Evolutionary conservation across 2,329 filamentous ascomycete genomes (phyloP).

Genomic region (Cytospora piceae): DNA sequence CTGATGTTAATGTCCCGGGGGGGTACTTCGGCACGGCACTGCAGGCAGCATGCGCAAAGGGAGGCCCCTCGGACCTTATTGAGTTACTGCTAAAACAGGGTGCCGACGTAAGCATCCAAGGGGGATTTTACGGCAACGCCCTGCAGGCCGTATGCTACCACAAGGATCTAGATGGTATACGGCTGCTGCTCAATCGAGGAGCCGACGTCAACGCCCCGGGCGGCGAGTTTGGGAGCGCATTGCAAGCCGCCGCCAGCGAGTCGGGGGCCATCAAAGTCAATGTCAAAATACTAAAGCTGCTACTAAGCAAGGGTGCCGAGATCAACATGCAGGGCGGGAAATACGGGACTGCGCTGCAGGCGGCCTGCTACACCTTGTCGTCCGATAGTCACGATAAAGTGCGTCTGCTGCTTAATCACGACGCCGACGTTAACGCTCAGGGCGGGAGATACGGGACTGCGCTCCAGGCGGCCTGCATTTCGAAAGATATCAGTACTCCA

Average conservation of each 20-base stretch:
- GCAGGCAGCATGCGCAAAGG: too few species aligned
- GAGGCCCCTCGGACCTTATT: too few species aligned
- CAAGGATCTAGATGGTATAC: too few species aligned
- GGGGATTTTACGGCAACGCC: too few species aligned
- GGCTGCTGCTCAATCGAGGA: background rate
- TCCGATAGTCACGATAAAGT: background rate
- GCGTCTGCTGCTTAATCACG: background rate
- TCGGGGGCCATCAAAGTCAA: too few species aligned
- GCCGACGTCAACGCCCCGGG: background rate
- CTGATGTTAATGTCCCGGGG: background rate
- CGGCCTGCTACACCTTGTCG: background rate
- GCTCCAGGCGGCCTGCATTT: background rate
- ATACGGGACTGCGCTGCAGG: background rate
- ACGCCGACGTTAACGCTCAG: background rate
- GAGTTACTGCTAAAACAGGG: too few species aligned
- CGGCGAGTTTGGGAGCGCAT: background rate
- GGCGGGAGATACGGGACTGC: background rate
- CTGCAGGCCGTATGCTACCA: too few species aligned
- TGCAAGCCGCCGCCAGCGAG: background rate
- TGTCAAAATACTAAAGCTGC: background rate
- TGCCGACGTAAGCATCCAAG: too few species aligned
- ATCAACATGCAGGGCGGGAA: background rate
- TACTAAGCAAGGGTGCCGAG: background rate
- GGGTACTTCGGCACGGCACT: background rate
- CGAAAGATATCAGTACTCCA: fast-evolving